These are phyloP conservation scores for Coemansia sp. DNA, from an alignment of 192 early-diverging fungal genomes.

Conservation along the genomic window DNA sequence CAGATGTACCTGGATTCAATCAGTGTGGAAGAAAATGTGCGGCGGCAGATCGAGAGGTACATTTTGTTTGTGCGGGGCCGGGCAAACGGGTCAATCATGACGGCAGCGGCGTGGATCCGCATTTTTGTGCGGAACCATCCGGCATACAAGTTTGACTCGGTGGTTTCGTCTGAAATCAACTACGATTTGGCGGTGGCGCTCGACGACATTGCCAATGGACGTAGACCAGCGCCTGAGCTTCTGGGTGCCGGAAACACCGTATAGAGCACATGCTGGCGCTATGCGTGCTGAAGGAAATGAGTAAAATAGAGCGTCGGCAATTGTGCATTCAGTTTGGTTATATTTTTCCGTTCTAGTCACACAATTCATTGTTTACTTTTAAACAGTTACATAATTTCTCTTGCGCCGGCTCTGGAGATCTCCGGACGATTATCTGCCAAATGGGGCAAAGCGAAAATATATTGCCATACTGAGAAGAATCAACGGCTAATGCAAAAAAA, in stretches of 20 bases:
- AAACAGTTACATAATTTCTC: neutral
- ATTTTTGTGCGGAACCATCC: slow-evolving; percentile 84
- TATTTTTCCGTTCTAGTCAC: neutral
- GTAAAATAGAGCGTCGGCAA: neutral
- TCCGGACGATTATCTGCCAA: neutral
- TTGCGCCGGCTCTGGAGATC: neutral
- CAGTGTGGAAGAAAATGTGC: slow-evolving; percentile 68
- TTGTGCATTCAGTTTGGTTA: neutral
- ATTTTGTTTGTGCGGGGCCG: slow-evolving; percentile 75
- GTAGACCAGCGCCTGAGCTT: slow-evolving; percentile 42
- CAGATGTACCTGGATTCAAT: slow-evolving; percentile 79
- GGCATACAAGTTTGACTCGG: slow-evolving; percentile 86
- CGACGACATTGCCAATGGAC: slow-evolving; percentile 43
- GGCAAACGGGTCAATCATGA: slow-evolving; percentile 82
- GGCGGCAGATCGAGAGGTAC: slow-evolving; percentile 69
- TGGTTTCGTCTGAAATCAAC: slow-evolving; percentile 79
- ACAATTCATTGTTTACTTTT: neutral
- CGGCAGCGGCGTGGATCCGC: slow-evolving; percentile 87
- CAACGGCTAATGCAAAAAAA: neutral
- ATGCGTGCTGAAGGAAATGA: neutral
- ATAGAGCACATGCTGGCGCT: slow-evolving; percentile 1
- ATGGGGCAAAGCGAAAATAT: neutral
- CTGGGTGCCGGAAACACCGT: slow-evolving; percentile 16
- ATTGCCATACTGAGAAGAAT: neutral
- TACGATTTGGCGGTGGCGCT: slow-evolving; percentile 73